Conservation (phyloP, 164 flowering plant genomes). For the Taxillus chinensis region DNA sequence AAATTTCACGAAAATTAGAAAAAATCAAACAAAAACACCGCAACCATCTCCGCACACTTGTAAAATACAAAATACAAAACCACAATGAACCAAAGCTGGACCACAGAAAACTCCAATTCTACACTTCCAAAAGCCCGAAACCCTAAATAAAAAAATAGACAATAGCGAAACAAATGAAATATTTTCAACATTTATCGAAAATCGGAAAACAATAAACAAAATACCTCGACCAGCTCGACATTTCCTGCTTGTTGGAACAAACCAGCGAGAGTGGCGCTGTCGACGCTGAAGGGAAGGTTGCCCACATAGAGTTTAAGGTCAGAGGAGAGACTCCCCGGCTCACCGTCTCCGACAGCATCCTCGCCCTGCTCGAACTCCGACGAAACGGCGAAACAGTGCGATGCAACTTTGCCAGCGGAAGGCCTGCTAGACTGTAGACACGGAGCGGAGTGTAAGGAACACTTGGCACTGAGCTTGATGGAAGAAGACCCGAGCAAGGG, state of each 20-base stretch:
- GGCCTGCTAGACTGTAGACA: conserved; percentile 4
- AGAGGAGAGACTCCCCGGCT: conserved; percentile 24
- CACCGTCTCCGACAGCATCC: conserved; percentile 18
- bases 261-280: conserved; percentile 59
- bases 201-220: neutral
- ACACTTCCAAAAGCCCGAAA: too few species aligned
- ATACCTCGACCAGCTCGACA: conserved; percentile 95
- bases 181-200: too few species aligned
- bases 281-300: conserved; percentile 60
- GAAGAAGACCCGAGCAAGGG: neutral
- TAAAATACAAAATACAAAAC: too few species aligned
- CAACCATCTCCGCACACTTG: too few species aligned
- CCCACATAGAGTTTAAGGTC: conserved; percentile 74
- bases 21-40: too few species aligned
- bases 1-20: too few species aligned
- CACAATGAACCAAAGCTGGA: too few species aligned
- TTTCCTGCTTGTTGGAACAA: conserved; percentile 67
- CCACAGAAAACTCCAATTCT: too few species aligned
- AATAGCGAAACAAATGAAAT: too few species aligned
- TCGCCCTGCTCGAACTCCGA: conserved; percentile 27
- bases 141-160: too few species aligned
- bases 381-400: conserved; percentile 30
- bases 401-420: conserved; percentile 5
- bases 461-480: conserved; percentile 10
- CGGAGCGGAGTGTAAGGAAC: conserved; percentile 16